Conservation (phyloP, 768 basidiomycete genomes). For the Suillus clintonianus region DNA sequence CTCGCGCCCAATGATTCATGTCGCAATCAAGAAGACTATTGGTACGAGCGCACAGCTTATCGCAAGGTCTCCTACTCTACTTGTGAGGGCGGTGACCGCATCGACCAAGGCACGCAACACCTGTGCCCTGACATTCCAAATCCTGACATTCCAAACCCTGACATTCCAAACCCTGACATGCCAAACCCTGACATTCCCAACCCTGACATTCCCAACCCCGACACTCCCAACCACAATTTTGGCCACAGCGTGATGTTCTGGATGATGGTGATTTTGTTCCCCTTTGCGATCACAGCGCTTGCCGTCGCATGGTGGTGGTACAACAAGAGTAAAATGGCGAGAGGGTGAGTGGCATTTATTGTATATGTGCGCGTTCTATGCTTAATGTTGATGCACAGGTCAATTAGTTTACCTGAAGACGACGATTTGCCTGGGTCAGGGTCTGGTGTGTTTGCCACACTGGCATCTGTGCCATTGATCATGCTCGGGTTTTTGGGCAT, state of each 20-base stretch:
- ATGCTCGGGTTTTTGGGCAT: constrained; percentile 76
- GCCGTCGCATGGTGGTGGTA: constrained; percentile 81
- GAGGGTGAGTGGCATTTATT: constrained; percentile 58
- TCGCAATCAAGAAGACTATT: constrained; percentile 65
- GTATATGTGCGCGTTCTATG: constrained; percentile 6
- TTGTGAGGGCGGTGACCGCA: constrained; percentile 80
- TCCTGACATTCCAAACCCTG: no score
- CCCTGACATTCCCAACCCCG: no score
- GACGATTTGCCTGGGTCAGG: constrained; percentile 35
- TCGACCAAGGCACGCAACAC: constrained; percentile 74
- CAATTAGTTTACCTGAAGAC: constrained; percentile 77
- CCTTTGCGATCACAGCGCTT: constrained; percentile 74
- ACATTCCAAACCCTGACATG: no score
- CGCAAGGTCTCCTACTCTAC: constrained; percentile 88
- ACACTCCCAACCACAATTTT: not conserved
- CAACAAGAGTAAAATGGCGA: constrained; percentile 64
- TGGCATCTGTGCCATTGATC: constrained; percentile 91
- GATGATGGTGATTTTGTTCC: constrained; percentile 72
- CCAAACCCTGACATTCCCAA: no score
- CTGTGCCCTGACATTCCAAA: constrained; percentile 76
- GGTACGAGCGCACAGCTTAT: constrained; percentile 94
- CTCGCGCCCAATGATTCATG: constrained; percentile 66
- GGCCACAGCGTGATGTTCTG: constrained; percentile 83
- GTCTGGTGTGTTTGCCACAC: constrained; percentile 60
- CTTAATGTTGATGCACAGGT: constrained; percentile 42